Percentiles rank a stretch among this genome's conserved stretches.
These are phyloP conservation scores for Tilletia horrida DNA, from an alignment of 1,284 basidiomycete genomes.

Conservation along the genomic window DNA sequence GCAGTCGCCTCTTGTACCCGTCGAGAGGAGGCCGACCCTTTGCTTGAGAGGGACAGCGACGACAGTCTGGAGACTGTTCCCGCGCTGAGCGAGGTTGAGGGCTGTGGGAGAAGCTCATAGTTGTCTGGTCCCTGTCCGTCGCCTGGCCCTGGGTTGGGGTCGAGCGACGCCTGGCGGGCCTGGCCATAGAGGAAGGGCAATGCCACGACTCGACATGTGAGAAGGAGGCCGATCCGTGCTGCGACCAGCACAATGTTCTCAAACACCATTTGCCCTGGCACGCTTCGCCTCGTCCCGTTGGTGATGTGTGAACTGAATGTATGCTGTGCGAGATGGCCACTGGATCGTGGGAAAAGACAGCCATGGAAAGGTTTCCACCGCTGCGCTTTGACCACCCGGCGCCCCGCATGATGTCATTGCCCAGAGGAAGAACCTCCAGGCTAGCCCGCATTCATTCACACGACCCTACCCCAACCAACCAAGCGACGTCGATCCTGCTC, in stretches of 20 bases:
- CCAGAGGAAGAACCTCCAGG: not conserved
- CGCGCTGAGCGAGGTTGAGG: slow-evolving; percentile 20
- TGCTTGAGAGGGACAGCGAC: slow-evolving; percentile 18
- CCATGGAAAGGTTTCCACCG: not conserved
- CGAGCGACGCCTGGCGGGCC: slow-evolving; percentile 44
- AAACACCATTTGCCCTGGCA: not conserved
- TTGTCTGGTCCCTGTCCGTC: slow-evolving; percentile 22
- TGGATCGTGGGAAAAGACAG: not conserved
- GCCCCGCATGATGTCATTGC: not conserved
- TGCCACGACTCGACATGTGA: slow-evolving; percentile 20
- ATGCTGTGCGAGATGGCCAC: no score
- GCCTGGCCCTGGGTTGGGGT: slow-evolving; percentile 20
- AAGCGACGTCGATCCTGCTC: no score
- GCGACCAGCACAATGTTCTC: slow-evolving; percentile 18
- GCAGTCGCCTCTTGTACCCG: slow-evolving; percentile 21
- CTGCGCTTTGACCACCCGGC: slow-evolving; percentile 1
- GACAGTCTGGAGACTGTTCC: slow-evolving; percentile 26
- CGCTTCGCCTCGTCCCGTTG: no score
- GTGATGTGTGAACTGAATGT: no score
- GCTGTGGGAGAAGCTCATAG: slow-evolving; percentile 28
- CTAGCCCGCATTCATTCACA: not conserved
- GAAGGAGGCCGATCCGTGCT: slow-evolving; percentile 24
- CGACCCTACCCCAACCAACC: not conserved
- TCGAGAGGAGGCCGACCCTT: slow-evolving; percentile 22
- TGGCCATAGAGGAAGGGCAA: slow-evolving; percentile 48